Conservation (phyloP, 2,329 filamentous ascomycete species). For the Fusarium nanum region DNA sequence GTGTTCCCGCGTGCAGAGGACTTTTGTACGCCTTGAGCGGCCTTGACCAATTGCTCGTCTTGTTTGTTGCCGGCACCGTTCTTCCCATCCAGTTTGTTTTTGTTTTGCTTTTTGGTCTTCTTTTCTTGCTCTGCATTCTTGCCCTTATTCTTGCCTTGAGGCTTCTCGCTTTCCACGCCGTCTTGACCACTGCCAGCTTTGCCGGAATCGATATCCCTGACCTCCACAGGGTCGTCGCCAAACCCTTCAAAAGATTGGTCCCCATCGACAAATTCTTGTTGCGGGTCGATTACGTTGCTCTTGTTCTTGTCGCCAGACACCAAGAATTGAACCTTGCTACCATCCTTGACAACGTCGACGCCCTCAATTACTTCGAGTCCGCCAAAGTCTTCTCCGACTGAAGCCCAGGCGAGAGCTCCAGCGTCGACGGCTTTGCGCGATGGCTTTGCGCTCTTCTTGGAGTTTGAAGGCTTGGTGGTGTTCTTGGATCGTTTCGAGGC, state of each 20-base stretch:
- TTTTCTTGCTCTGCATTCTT: constrained; percentile 45
- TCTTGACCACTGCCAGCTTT: constrained; percentile 49
- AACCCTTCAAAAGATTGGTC: constrained; percentile 75
- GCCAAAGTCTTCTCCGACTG: constrained; percentile 94
- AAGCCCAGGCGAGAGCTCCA: constrained; percentile 68
- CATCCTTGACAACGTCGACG: constrained; percentile 82
- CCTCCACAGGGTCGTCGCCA: constrained; percentile 59
- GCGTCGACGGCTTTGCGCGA: constrained; percentile 54
- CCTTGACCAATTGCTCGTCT: constrained; percentile 50
- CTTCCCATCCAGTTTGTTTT: constrained; percentile 48
- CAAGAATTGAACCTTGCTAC: constrained; percentile 69
- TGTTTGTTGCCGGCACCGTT: constrained; percentile 38
- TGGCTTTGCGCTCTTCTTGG: constrained; percentile 45
- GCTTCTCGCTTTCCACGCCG: constrained; percentile 47
- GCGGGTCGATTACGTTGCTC: constrained; percentile 50
- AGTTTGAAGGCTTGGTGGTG: constrained; percentile 24
- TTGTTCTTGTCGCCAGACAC: constrained; percentile 56
- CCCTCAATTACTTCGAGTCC: constrained; percentile 92
- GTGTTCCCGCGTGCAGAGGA: constrained; percentile 57
- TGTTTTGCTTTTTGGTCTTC: constrained; percentile 24
- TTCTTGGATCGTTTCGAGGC: constrained; percentile 54
- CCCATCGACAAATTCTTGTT: constrained; percentile 48
- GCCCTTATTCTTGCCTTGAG: constrained; percentile 48
- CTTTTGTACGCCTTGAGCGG: constrained; percentile 52
- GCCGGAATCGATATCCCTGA: constrained; percentile 49